Conservation (phyloP, 306 rosid species). For the Vigna nakashimae region DNA sequence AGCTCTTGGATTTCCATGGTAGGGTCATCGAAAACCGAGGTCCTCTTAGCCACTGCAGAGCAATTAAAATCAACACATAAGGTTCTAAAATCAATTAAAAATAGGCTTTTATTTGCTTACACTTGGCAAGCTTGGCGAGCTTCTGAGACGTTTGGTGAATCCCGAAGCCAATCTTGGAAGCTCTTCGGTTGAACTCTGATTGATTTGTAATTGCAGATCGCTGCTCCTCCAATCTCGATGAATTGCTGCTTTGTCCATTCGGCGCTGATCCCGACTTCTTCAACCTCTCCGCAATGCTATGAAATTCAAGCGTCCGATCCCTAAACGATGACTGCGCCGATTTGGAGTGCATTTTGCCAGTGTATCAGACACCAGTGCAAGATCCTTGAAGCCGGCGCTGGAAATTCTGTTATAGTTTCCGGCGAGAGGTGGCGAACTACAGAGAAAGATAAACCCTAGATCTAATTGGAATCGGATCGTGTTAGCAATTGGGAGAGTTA, state of each 20-base stretch:
- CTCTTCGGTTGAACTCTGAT: constrained; percentile 85
- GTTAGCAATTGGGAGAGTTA: not conserved
- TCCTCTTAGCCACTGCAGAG: constrained; percentile 88
- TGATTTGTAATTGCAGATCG: constrained; percentile 71
- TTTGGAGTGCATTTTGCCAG: constrained; percentile 56
- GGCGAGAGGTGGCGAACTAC: not conserved
- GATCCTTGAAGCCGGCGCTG: constrained; percentile 49
- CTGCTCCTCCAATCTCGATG: constrained; percentile 75
- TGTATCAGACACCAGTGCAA: constrained; percentile 15
- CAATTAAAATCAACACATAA: not conserved
- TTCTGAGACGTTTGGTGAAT: constrained; percentile 96
- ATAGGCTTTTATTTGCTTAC: constrained; percentile 50
- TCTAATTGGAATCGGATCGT: constrained; percentile 7
- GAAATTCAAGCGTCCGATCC: constrained; percentile 88
- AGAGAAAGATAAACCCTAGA: constrained; percentile 32
- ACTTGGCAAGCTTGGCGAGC: constrained; percentile 86
- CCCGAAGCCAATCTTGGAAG: constrained; percentile 88
- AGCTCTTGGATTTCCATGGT: constrained; percentile 94
- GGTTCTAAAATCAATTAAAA: not conserved
- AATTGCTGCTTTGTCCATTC: constrained; percentile 56
- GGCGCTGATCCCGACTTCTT: constrained; percentile 63
- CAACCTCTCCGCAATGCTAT: constrained; percentile 73
- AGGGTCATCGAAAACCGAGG: constrained; percentile 90
- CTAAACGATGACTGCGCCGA: constrained; percentile 76
- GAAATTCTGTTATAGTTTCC: not conserved